Evolutionary conservation across 140 eudicot genomes (phyloP), one percentile per base, ranked within the genome.

Genomic region (Senecio squalidus): DNA sequence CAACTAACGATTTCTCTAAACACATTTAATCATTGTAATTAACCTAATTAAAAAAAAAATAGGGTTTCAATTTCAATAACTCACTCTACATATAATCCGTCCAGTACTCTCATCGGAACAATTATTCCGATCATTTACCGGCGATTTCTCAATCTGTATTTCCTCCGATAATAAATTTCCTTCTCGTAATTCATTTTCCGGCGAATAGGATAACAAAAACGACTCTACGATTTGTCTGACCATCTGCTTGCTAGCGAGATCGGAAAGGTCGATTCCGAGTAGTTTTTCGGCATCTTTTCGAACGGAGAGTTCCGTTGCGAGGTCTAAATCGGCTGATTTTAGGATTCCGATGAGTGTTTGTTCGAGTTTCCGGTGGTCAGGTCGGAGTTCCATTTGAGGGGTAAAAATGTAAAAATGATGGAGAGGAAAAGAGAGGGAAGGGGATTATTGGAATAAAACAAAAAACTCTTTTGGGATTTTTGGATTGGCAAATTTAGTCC

Each of bases 251-350:
- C 64, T 54, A 59, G 44, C 45, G 17, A 75, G 50, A 53, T 65
- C 79, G 39, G 84, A 77, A 14, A 82, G 83, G 58, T 69, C 77
- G 47, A 80, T 9, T 34, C 79, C 73, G 55, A 89, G 85, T 17
- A 64, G 79, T 2, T 68, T 68, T 31, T 82, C 78, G 58, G 85
- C 84, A 55, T 61, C 68, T 20, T 34, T 53, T 21, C 97, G 85
- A 47, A 89, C 79, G 31, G 57, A 38, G 56, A 38, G 75, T 77
- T 85, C 95, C 46, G 86, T 89, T 13, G 67, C 67, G 33, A 71
- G 70, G 21, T 89, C 89, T 48, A 85, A 38, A 74, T 89, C 89
- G 15, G 89, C 68, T 31, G 33, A 3, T 28, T 71, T 67, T 0
- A 85, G 83, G 78, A 89, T 77, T 66, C 69, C 65, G 39, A 48